These are phyloP conservation scores for Coemansia reversa DNA, from an alignment of 192 early-diverging fungal genomes.

Conservation along the genomic window DNA sequence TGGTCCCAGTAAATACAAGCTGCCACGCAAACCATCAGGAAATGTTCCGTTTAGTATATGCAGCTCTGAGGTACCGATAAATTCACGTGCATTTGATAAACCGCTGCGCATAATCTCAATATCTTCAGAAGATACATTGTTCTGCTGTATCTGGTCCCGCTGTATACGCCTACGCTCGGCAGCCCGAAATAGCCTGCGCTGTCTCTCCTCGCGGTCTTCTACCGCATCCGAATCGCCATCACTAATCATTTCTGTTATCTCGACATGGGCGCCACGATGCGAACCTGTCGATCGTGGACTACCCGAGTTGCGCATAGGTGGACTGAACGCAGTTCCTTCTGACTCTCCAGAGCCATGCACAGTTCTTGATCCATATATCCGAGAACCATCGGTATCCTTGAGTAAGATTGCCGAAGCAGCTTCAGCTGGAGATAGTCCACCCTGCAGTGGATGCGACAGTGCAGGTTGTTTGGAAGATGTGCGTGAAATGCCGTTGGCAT, in stretches of 20 bases:
- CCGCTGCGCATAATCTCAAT: constrained; percentile 50
- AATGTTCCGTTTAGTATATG: constrained; percentile 57
- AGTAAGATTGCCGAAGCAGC: constrained; percentile 18
- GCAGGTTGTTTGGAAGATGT: constrained; percentile 24
- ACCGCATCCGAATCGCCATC: constrained; percentile 15
- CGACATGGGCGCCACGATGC: constrained; percentile 4
- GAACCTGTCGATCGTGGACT: constrained; percentile 19
- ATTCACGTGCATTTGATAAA: constrained; percentile 59
- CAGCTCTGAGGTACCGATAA: constrained; percentile 43
- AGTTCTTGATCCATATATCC: constrained; percentile 9
- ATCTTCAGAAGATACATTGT: constrained; percentile 35
- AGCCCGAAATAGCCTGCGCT: constrained; percentile 34
- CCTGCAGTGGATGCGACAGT: constrained; percentile 32
- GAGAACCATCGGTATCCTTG: constrained; percentile 20
- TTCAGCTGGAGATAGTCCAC: constrained; percentile 12
- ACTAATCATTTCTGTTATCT: constrained; percentile 23
- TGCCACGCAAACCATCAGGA: constrained; percentile 66
- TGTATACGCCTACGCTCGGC: constrained; percentile 43
- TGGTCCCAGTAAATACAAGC: constrained; percentile 66
- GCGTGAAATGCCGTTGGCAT: constrained; percentile 11
- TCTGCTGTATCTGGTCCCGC: constrained; percentile 30
- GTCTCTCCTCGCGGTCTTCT: constrained; percentile 30
- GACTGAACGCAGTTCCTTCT: constrained; percentile 25
- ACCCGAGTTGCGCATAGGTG: neutral
- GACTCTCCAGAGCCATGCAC: constrained; percentile 21